Evolutionary conservation across 225 moss, liverwort and hornwort species (phyloP).

Genomic region (Thuidium tamariscinum): DNA sequence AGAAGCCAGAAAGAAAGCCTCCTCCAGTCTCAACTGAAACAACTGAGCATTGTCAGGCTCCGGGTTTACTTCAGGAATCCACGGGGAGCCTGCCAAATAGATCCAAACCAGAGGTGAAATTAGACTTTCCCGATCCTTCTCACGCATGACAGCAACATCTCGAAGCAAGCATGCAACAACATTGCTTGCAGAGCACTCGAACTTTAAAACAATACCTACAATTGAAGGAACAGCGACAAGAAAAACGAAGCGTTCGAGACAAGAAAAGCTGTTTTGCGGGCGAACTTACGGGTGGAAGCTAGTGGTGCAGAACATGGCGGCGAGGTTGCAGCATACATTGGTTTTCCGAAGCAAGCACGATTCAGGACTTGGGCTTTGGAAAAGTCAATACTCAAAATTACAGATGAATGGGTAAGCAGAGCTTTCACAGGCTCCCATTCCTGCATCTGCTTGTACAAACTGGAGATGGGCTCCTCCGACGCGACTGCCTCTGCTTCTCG

Average conservation of each 20-base stretch:
- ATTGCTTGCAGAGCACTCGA: not conserved
- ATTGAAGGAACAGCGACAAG: not conserved
- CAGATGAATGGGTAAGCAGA: conserved; percentile 42
- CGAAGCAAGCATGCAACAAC: not conserved
- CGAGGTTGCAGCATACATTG: conserved; percentile 28
- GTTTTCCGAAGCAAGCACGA: conserved; percentile 70
- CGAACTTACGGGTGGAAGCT: conserved; percentile 35
- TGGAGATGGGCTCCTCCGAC: conserved; percentile 61
- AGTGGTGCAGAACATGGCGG: conserved; percentile 3
- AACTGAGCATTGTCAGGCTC: conserved; percentile 25
- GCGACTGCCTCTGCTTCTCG: conserved; percentile 21
- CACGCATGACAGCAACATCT: not conserved
- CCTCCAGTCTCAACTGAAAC: conserved; percentile 76
- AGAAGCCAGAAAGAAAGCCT: conserved; percentile 71
- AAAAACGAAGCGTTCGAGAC: not conserved
- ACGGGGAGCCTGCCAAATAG: conserved; percentile 31
- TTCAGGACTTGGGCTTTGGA: conserved; percentile 55
- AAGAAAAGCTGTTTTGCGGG: conserved; percentile 16
- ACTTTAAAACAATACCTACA: not conserved
- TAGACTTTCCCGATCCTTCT: not conserved
- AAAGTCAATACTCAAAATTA: conserved; percentile 32
- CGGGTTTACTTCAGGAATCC: conserved; percentile 12
- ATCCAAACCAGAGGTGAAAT: not conserved
- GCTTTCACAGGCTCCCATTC: conserved; percentile 54
- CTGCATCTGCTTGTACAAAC: conserved; percentile 52